Evolutionary conservation across 179 eudicot genomes (phyloP).

Genomic region (Amaranthus tricolor): DNA sequence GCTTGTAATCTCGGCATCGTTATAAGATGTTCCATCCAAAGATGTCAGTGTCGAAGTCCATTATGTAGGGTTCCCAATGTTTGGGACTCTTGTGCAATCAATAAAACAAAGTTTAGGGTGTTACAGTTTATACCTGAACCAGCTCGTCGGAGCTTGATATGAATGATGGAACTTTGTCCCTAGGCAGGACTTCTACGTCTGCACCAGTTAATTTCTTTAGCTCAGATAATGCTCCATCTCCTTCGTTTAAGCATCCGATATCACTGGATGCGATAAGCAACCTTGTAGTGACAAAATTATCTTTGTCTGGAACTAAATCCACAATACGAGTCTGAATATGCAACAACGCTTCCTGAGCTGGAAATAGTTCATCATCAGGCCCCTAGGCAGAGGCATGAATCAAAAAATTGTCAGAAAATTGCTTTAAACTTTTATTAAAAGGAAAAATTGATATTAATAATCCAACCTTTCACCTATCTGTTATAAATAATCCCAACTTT

Average conservation of each 20-base stretch:
- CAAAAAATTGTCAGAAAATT: constrained; percentile 23
- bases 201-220: constrained; percentile 73
- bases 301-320: constrained; percentile 79
- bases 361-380: constrained; percentile 96
- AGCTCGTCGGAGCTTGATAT: constrained; percentile 58
- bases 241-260: constrained; percentile 60
- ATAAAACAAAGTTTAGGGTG: not conserved
- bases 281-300: constrained; percentile 81
- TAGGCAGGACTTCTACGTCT: constrained; percentile 66
- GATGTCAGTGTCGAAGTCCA: not conserved
- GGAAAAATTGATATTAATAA: too few relatives aligned
- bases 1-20: not conserved
- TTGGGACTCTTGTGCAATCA: not conserved
- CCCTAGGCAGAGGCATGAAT: constrained; percentile 50
- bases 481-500: too few relatives aligned
- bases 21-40: not conserved
- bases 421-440: too few relatives aligned
- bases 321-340: constrained; percentile 92
- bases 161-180: constrained; percentile 65
- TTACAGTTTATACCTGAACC: constrained; percentile 58
- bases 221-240: constrained; percentile 57
- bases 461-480: too few relatives aligned
- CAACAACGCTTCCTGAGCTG: constrained; percentile 97
- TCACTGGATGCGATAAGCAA: constrained; percentile 71
- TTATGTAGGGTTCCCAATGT: not conserved